Percentiles rank a stretch among this genome's conserved stretches.
Conservation (phyloP, 257 asterid genomes). For the Pogostemon cablin region DNA sequence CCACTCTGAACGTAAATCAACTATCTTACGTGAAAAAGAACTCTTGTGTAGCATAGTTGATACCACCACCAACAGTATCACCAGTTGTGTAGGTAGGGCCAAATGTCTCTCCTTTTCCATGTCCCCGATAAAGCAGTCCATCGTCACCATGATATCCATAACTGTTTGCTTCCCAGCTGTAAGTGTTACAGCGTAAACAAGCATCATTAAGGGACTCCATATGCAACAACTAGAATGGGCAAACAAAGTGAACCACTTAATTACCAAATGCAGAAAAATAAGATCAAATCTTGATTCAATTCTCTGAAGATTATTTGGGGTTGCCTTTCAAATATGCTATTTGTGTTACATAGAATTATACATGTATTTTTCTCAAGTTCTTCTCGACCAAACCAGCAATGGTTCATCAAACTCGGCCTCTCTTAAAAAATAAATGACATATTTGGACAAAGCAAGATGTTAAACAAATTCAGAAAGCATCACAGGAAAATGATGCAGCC, state of each 20-base stretch:
- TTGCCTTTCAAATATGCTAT: constrained; percentile 6
- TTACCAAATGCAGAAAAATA: neutral
- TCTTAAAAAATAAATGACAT: neutral
- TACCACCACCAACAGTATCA: constrained; percentile 95
- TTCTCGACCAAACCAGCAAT: constrained; percentile 11
- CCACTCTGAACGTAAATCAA: neutral
- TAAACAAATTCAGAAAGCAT: neutral
- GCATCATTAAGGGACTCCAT: constrained; percentile 24
- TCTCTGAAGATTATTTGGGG: neutral
- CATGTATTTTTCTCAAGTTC: neutral
- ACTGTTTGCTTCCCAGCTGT: constrained; percentile 94
- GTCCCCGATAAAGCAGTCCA: constrained; percentile 89
- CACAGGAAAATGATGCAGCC: neutral
- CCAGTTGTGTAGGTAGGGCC: constrained; percentile 86
- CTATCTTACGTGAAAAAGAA: constrained; percentile 90
- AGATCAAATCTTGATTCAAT: constrained; percentile 17
- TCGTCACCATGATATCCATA: constrained; percentile 96
- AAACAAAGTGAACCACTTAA: neutral
- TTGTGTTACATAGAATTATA: constrained; percentile 3
- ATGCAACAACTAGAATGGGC: constrained; percentile 20
- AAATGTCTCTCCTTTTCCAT: constrained; percentile 84
- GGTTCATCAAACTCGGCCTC: neutral
- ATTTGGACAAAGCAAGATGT: neutral
- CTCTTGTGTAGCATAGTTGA: constrained; percentile 78
- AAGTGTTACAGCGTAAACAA: constrained; percentile 14